A percentile compares a stretch with the other conserved stretches of the same genome.
Evolutionary conservation across 768 basidiomycete species (phyloP).

Genomic region (Agaricus subrufescens): DNA sequence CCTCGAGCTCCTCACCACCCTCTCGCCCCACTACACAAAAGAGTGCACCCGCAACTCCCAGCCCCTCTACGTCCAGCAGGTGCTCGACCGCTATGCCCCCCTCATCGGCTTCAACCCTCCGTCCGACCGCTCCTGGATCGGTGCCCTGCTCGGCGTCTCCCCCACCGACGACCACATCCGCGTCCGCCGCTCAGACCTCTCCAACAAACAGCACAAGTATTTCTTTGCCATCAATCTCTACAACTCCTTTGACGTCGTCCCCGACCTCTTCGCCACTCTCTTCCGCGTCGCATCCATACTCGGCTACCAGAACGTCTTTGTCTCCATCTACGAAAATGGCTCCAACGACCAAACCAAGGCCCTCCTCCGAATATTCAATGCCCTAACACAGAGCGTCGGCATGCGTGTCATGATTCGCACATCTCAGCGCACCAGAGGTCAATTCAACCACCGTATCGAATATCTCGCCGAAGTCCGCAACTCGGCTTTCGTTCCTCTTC

Average conservation of each 20-base stretch:
- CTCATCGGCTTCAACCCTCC: conserved; percentile 76
- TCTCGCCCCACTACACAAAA: conserved; percentile 89
- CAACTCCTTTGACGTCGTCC: conserved; percentile 98
- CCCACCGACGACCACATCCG: conserved; percentile 34
- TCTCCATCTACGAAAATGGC: conserved; percentile 99
- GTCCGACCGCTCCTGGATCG: conserved; percentile 55
- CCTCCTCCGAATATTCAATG: conserved; percentile 90
- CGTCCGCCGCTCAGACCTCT: conserved; percentile 30
- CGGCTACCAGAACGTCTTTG: conserved; percentile 96
- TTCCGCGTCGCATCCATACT: conserved; percentile 90
- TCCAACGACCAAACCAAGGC: conserved; percentile 99
- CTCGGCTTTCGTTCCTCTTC: conserved; percentile 90
- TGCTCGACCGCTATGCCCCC: conserved; percentile 75
- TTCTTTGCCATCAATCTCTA: conserved; percentile 99
- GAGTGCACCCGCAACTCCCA: conserved; percentile 87
- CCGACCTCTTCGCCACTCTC: conserved; percentile 94
- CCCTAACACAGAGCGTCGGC: conserved; percentile 84
- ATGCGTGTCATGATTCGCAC: conserved; percentile 92
- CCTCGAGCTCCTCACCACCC: conserved; percentile 78
- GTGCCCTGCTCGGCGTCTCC: conserved; percentile 37
- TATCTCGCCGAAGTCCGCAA: conserved; percentile 99
- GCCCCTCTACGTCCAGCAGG: conserved; percentile 81
- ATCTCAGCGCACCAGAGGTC: conserved; percentile 86
- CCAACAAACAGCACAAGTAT: conserved; percentile 82
- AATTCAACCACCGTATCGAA: conserved; percentile 99